A percentile compares a stretch with the other conserved stretches of the same genome.
Conservation (phyloP, 1,284 basidiomycete genomes). For the Cutaneotrichosporon cavernicola region DNA sequence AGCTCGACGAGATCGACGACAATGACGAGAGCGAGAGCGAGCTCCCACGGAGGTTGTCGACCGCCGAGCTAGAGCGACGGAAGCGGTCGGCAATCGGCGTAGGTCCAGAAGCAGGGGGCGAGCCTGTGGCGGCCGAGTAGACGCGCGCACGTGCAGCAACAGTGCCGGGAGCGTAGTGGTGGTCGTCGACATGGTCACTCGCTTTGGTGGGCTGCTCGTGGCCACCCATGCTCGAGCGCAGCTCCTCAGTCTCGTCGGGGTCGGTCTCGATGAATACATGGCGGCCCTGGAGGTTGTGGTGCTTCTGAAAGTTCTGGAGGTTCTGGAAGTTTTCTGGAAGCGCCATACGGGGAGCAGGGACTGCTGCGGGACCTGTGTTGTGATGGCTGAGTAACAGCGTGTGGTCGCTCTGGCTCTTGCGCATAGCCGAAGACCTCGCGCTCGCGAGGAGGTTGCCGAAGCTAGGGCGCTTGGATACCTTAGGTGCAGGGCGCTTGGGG, state of each 20-base stretch:
- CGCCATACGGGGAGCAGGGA: constrained; percentile 31
- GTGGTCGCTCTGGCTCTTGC: constrained; percentile 29
- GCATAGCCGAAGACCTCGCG: constrained; percentile 17
- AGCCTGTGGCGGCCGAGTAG: constrained; percentile 21
- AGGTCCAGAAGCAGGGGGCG: not conserved
- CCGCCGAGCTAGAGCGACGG: constrained; percentile 21
- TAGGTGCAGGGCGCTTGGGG: constrained; percentile 28
- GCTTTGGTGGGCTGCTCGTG: constrained; percentile 12
- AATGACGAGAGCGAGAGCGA: constrained; percentile 11
- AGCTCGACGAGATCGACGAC: constrained; percentile 10
- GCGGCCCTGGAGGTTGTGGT: not conserved
- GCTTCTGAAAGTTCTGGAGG: not conserved
- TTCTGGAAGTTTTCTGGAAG: constrained; percentile 20
- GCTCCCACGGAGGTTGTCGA: constrained; percentile 26
- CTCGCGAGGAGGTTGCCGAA: constrained; percentile 31
- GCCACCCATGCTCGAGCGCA: constrained; percentile 2
- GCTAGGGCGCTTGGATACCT: constrained; percentile 33
- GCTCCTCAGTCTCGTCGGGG: constrained; percentile 21
- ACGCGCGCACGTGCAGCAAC: constrained; percentile 35
- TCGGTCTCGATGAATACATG: constrained; percentile 14
- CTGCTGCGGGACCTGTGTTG: not conserved
- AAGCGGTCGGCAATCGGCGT: constrained; percentile 52
- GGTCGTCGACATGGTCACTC: constrained; percentile 28
- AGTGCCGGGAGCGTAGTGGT: constrained; percentile 38
- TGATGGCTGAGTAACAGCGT: constrained; percentile 13